Base-by-base conservation (phyloP, 139 green algal genomes). In the Picochlorum sp. region DNA sequence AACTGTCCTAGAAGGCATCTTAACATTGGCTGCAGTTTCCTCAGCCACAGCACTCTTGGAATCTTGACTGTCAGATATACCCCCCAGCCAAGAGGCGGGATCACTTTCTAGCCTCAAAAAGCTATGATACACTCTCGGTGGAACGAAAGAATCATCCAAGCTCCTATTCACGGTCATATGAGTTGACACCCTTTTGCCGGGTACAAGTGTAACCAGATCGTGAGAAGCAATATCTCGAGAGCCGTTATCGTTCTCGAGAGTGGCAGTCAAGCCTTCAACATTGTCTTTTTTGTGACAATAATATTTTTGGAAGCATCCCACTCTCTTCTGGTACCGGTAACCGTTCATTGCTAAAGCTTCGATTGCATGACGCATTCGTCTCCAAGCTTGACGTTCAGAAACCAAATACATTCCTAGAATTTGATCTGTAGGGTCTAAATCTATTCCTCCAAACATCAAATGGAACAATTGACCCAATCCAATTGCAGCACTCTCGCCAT, bases 341-440 rank as follows among this genome's bases (percentile, higher is more conserved):
- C 39, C 39, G 28, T 53, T 14, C 24, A 14, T 16, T 43, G 30
- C 22, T 47, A 72, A 35, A 28, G 36, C 56, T 7, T n/a, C 7
- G 22, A 62, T 37, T 18, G 52, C 45, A 20, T 61, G 28, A 4
- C 49, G 18, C 25, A 62, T 33, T 33, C 66, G 39, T 22, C 66
- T 41, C 7, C 16, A 33, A 39, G 40, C 24, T 44, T 73, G 66
- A 22, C 52, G 50, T 51, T 73, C 66, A 13, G 41, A 40, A 2
- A 73, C 66, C 14, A 73, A 36, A 6, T 60, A 64, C 0, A 68
- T 13, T 14, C 58, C 66, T 40, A 73, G 28, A 7, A 73, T 5
- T 31, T 33, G 18, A 63, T 61, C 65, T 30, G 67, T 65, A 20
- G 61, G 43, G 45, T 74, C 67, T 28, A 74, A 33, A 35, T 74